Base-by-base conservation (phyloP, 2,329 filamentous ascomycete genomes). In the Colletotrichum sp. region DNA sequence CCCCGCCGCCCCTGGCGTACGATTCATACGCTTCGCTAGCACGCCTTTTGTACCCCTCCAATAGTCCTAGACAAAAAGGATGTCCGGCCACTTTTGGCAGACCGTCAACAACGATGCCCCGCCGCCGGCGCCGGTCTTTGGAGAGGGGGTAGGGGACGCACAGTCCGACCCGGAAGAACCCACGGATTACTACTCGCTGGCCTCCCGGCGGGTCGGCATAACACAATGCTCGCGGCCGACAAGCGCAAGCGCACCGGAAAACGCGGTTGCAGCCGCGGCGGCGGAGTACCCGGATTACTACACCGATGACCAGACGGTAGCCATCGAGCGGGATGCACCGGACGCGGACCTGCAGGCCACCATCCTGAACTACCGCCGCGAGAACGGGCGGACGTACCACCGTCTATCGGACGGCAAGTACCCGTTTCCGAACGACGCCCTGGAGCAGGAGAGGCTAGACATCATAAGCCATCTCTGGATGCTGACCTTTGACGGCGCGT, bases 381-480 rank as follows among this genome's bases (percentile, higher is more conserved):
- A 74, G 21, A 76, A 76, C 31, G 72, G 74, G 7, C 68, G 72
- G 38, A 74, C 65, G 1, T 76, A 74, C 34, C 74, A 74, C 47
- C 64, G 63, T n/a, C 72, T 76, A 33, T 72, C 67, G 34, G 72
- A 69, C 12, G 74, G 74, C 29, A 90, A 78, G 58, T 79, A 79
- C 64, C 47, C 75, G 16, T 63, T 81, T 2, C 79, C 79, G 8
- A 80, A 78, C 59, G 79, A 63, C 78, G 86, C 87, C 75, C 80
- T 83, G 73, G 90, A 91, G 78, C 83, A 89, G 64, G 87, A 90
- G 76, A 87, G 89, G 15, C 82, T 90, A 18, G 88, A 91, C 74
- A 81, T 89, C 76, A 87, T 89, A 76, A 88, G 91, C 79, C 85
- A 90, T 76, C 85, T 91, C 77, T 86, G 87, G 79, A 86, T 85